Conservation (phyloP, 1,284 basidiomycete species). For the Acaromyces ingoldii region DNA sequence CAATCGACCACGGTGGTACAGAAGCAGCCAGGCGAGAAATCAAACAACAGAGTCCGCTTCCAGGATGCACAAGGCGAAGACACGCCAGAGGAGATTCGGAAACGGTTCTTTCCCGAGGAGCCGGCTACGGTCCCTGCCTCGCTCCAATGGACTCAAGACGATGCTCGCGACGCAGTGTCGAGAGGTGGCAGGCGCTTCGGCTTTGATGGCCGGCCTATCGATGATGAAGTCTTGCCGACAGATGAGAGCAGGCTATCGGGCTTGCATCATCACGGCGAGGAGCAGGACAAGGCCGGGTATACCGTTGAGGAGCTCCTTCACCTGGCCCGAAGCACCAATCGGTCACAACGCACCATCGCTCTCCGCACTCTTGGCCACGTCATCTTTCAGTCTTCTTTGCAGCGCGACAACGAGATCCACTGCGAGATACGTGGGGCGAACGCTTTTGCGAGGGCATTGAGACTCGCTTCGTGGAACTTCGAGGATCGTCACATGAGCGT, state of each 20-base stretch:
- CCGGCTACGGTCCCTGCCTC: constrained; percentile 32
- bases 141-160: constrained; percentile 38
- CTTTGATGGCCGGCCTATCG: constrained; percentile 21
- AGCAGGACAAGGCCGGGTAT: constrained; percentile 79
- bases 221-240: no score
- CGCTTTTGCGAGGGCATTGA: neutral
- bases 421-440: constrained; percentile 1
- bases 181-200: constrained; percentile 24
- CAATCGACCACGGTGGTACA: neutral
- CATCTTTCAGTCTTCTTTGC: neutral
- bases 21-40: constrained; percentile 1
- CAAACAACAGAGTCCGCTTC: no score
- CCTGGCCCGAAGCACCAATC: constrained; percentile 73
- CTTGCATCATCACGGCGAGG: constrained; percentile 73
- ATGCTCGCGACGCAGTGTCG: neutral
- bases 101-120: constrained; percentile 72
- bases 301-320: constrained; percentile 81
- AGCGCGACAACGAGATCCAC: neutral
- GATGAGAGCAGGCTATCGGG: constrained; percentile 56
- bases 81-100: constrained; percentile 58
- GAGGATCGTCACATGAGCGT: constrained; percentile 10
- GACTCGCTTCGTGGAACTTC: constrained; percentile 11
- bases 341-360: constrained; percentile 77
- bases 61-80: constrained; percentile 2
- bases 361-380: constrained; percentile 68